These are phyloP conservation scores for Fusarium nodosum DNA, from an alignment of 2,329 filamentous ascomycete genomes.

Conservation along the genomic window DNA sequence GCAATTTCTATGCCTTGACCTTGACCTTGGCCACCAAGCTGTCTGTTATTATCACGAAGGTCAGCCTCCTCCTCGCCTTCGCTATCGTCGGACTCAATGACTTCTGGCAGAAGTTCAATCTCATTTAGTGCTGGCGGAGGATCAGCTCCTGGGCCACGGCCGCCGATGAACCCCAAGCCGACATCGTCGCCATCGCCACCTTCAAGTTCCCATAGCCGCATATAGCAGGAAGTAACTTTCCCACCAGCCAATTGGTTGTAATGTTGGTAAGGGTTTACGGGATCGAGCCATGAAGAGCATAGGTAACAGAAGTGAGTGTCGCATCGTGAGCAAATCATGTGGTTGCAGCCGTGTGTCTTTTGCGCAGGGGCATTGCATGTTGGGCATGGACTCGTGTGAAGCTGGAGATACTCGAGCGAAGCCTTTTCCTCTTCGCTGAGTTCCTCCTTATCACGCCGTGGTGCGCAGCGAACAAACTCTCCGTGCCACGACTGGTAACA, in stretches of 20 bases:
- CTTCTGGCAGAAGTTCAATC: conserved; percentile 41
- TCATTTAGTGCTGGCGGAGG: conserved; percentile 32
- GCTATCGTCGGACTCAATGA: conserved; percentile 54
- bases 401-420: conserved; percentile 83
- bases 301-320: conserved; percentile 95
- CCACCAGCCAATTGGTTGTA: conserved; percentile 77
- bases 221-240: conserved; percentile 76
- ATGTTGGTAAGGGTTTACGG: conserved; percentile 86
- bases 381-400: conserved; percentile 89
- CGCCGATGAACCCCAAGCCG: conserved; percentile 61
- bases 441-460: conserved; percentile 75
- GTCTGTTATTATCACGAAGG: conserved; percentile 44
- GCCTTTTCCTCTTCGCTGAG: conserved; percentile 88
- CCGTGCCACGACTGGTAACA: conserved; percentile 90
- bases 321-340: conserved; percentile 95
- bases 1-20: conserved; percentile 61
- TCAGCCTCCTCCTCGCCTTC: conserved; percentile 52
- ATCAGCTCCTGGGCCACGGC: conserved; percentile 43
- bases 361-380: conserved; percentile 87
- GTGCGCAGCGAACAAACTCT: conserved; percentile 78
- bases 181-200: conserved; percentile 77
- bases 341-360: conserved; percentile 95
- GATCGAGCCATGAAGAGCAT: conserved; percentile 87
- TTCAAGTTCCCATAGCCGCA: conserved; percentile 91
- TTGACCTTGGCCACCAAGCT: conserved; percentile 48